Percentiles rank a stretch among this genome's conserved stretches.
phyloP scores from a whole-genome alignment of 768 basidiomycete genomes.

The Rhizopogon salebrosus region DNA sequence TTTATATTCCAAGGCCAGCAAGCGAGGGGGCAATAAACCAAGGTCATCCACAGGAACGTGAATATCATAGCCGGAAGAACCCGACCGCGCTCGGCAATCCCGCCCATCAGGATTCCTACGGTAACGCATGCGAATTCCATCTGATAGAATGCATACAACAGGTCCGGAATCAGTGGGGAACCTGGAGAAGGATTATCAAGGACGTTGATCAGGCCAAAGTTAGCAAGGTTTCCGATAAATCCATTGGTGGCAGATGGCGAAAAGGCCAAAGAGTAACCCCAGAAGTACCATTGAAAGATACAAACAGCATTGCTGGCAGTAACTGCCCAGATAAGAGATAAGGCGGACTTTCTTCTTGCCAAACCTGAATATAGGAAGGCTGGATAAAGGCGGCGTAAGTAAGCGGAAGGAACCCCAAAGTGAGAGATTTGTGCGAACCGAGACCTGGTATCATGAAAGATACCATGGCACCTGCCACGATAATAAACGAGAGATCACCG shows the following conservation, averaged over 20 bases:
- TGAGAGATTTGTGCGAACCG: constrained; percentile 32
- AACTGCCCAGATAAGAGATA: constrained; percentile 75
- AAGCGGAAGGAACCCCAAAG: neutral
- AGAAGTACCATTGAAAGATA: constrained; percentile 79
- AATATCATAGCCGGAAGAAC: constrained; percentile 79
- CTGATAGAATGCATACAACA: constrained; percentile 83
- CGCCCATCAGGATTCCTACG: constrained; percentile 70
- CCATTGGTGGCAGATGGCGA: constrained; percentile 71
- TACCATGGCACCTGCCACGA: constrained; percentile 64
- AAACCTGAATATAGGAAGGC: constrained; percentile 74
- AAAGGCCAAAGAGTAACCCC: constrained; percentile 84
- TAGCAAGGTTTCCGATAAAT: constrained; percentile 72
- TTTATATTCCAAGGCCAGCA: constrained; percentile 79
- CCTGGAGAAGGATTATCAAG: constrained; percentile 71
- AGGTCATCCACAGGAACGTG: constrained; percentile 78
- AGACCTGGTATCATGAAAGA: constrained; percentile 76
- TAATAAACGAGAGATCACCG: constrained; percentile 70
- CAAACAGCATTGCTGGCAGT: constrained; percentile 68
- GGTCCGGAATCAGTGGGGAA: constrained; percentile 73
- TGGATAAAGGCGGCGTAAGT: constrained; percentile 22
- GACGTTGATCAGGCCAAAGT: constrained; percentile 74
- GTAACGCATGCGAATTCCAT: constrained; percentile 86
- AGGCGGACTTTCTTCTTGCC: constrained; percentile 60
- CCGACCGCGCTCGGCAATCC: constrained; percentile 82
- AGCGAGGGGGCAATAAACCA: constrained; percentile 86